A percentile compares a stretch with the other conserved stretches of the same genome.
Conservation (phyloP, 2,329 filamentous ascomycete genomes). For the Alternaria sp. region DNA sequence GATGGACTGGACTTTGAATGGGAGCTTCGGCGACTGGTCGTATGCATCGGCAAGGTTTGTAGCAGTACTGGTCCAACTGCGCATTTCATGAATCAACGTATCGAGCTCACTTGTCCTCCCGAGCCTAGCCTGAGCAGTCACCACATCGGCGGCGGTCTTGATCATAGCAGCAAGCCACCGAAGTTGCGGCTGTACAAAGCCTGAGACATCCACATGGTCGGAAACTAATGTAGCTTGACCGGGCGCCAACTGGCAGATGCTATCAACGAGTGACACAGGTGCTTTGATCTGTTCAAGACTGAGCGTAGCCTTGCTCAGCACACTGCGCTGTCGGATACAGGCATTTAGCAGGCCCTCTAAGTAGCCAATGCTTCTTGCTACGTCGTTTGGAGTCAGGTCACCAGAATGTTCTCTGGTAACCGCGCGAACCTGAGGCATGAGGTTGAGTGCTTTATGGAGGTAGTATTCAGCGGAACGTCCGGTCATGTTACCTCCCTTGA, state of each 20-base stretch:
- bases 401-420: conserved; percentile 77
- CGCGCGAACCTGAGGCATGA: conserved; percentile 71
- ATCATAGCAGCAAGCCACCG: conserved; percentile 75
- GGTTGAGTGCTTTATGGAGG: conserved; percentile 79
- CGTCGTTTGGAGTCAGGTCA: conserved; percentile 82
- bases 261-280: conserved; percentile 45
- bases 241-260: conserved; percentile 31
- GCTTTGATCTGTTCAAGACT: conserved; percentile 48
- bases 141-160: conserved; percentile 65
- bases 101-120: conserved; percentile 53
- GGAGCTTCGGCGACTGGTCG: conserved; percentile 32
- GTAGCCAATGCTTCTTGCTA: conserved; percentile 78
- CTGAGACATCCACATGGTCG: conserved; percentile 14
- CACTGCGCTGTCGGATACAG: conserved; percentile 65
- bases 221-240: conserved; percentile 24
- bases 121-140: conserved; percentile 72
- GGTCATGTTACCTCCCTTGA: conserved; percentile 35
- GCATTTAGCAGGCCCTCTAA: conserved; percentile 83
- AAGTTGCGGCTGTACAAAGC: conserved; percentile 28
- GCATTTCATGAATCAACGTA: conserved; percentile 31
- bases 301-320: conserved; percentile 39
- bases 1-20: conserved; percentile 33
- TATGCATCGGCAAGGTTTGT: conserved; percentile 22
- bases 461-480: conserved; percentile 65
- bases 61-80: conserved; percentile 29